Evolutionary conservation across 2,329 filamentous ascomycete genomes (phyloP), one percentile per base, ranked within the genome.

Genomic region (Calonectria montana): DNA sequence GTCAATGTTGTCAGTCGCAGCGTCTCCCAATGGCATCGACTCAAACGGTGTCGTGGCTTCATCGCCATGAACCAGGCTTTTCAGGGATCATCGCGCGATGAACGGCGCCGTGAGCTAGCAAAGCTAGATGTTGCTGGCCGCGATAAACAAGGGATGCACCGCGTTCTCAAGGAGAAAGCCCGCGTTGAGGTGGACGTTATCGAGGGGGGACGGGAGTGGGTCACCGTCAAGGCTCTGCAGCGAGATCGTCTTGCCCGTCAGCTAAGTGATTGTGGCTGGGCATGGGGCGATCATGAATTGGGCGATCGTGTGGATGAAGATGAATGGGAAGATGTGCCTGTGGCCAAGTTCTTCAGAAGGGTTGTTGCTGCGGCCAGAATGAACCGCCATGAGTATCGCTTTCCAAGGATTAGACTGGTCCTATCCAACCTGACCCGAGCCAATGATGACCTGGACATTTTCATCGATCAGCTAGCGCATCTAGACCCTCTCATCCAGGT

Each of bases 191-290:
- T 83, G 1, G 77, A 83, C 29, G 81, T 85, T 39, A 82, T 85
- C 23, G 78, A 82, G 10, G 79, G 77, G n/a, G 83, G 81, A 6
- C 68, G 62, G 2, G 79, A 83, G 73, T 85, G 83, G 83, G 55
- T 85, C 41, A 79, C 79, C 18, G 71, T 82, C 53, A 80, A 81
- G 35, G 77, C 79, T 9, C 74, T 83, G 1, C 79, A 78, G 59
- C 73, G 76, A 15, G 78, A 82, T 57, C 76, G 83, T 31, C 76
- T 86, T 64, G 82, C 82, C 9, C 77, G 83, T 4, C 83, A 86
- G 55, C 82, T 86, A 84, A 80, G 80, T 3, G 84, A 85, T 55
- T 79, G 79, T n/a, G 84, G 84, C 4, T 86, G 84, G 84, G 79
- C 78, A 8, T 86, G 84, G 84, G 84, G 83, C 7, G 82, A 83